phyloP scores from a whole-genome alignment of 345 rosid genomes.

The Eucalyptus paniculata region DNA sequence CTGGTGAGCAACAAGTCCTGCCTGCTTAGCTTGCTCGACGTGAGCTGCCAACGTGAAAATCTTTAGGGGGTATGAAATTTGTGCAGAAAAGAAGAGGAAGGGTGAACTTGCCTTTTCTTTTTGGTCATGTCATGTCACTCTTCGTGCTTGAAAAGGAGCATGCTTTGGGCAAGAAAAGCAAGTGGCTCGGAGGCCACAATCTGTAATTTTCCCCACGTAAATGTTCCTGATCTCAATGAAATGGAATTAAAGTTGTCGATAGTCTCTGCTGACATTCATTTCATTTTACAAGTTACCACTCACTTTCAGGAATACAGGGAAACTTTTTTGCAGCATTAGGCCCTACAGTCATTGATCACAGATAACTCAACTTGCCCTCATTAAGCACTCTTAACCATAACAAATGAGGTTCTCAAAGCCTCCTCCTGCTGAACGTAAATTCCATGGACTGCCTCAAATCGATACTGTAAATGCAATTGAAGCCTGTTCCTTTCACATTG shows the following conservation, averaged over 20 bases:
- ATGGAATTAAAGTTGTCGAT: neutral
- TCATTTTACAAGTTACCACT: neutral
- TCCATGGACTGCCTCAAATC: neutral
- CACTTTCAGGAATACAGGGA: neutral
- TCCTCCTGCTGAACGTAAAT: neutral
- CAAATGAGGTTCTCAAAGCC: neutral
- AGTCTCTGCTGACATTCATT: neutral
- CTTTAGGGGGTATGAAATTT: neutral
- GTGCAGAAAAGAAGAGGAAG: neutral
- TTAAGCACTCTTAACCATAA: neutral
- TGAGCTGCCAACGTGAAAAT: neutral
- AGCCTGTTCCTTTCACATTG: neutral
- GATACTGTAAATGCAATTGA: neutral
- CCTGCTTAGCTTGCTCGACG: neutral
- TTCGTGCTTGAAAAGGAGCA: neutral
- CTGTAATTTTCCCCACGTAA: neutral
- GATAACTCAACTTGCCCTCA: neutral
- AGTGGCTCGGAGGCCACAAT: neutral
- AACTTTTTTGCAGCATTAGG: neutral
- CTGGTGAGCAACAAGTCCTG: conserved; percentile 10
- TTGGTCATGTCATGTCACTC: neutral
- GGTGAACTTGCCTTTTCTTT: neutral
- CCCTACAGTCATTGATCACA: neutral
- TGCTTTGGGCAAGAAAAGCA: neutral
- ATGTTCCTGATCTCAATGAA: neutral